A percentile compares a stretch with the other conserved stretches of the same genome.
Conservation (phyloP, 2,329 filamentous ascomycete genomes). For the Tolypocladium sp. region DNA sequence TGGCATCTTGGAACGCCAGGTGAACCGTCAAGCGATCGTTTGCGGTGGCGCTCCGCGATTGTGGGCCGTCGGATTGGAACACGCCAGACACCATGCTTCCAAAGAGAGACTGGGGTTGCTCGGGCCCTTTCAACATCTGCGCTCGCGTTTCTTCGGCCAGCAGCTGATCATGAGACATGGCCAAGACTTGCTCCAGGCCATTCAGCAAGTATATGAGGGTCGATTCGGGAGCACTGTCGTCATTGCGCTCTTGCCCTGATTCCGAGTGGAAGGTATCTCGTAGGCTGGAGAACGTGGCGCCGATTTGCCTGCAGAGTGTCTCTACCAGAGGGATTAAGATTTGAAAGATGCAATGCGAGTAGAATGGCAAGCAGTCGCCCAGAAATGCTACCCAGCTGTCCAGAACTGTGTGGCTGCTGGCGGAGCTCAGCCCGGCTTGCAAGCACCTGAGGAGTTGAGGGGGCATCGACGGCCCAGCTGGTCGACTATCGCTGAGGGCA, state of each 20-base stretch:
- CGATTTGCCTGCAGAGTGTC: slow-evolving; percentile 75
- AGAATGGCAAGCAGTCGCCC: slow-evolving; percentile 73
- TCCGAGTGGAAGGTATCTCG: slow-evolving; percentile 49
- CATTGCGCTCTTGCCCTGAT: slow-evolving; percentile 8
- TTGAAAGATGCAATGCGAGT: slow-evolving; percentile 78
- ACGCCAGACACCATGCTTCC: slow-evolving; percentile 91
- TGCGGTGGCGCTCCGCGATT: slow-evolving; percentile 74
- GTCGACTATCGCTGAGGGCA: slow-evolving; percentile 16
- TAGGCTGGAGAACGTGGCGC: slow-evolving; percentile 60
- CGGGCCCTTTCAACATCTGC: slow-evolving; percentile 64
- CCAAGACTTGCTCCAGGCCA: slow-evolving; percentile 83
- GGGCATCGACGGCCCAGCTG: slow-evolving; percentile 41
- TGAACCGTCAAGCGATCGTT: slow-evolving; percentile 91
- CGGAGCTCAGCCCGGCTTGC: slow-evolving; percentile 68
- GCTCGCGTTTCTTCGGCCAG: slow-evolving; percentile 64
- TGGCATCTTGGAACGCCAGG: slow-evolving; percentile 92
- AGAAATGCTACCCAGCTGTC: slow-evolving; percentile 91
- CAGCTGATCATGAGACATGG: slow-evolving; percentile 75
- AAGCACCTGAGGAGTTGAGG: slow-evolving; percentile 73
- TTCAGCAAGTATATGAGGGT: slow-evolving; percentile 82
- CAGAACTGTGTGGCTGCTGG: slow-evolving; percentile 64
- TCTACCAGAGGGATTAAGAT: slow-evolving; percentile 85
- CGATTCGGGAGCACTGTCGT: slow-evolving; percentile 47
- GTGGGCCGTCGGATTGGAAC: slow-evolving; percentile 68
- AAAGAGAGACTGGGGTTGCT: slow-evolving; percentile 81